Conservation (phyloP, 176 grass and related monocot species). For the Phyllostachys edulis region DNA sequence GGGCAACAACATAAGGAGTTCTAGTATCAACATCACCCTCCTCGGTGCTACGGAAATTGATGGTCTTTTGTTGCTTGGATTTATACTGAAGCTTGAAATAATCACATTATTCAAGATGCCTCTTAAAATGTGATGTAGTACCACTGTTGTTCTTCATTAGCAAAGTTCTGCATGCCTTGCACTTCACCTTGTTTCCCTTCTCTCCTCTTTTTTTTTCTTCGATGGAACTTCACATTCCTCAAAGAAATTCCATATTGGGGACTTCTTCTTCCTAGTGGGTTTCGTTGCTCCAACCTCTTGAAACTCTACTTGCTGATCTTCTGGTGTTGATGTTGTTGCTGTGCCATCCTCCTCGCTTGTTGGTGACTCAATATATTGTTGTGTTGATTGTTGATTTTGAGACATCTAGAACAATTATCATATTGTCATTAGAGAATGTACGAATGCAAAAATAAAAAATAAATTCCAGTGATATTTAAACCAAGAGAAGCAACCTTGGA, state of each 20-base stretch:
- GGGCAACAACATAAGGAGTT: not conserved
- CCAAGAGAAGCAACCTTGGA: too few relatives aligned
- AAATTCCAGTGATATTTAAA: too few relatives aligned
- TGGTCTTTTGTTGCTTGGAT: not conserved
- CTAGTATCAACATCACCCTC: not conserved
- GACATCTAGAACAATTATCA: too few relatives aligned
- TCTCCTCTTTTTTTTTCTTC: not conserved
- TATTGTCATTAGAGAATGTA: too few relatives aligned
- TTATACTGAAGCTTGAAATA: not conserved
- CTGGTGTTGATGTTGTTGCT: fast-evolving
- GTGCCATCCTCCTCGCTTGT: too few relatives aligned
- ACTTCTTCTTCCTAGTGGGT: not conserved
- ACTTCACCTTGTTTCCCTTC: not conserved
- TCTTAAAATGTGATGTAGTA: not conserved
- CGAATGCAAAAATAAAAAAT: too few relatives aligned
- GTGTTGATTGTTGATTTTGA: too few relatives aligned
- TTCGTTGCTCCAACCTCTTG: not conserved
- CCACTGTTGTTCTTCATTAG: not conserved
- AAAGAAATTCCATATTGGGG: not conserved
- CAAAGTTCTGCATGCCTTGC: not conserved
- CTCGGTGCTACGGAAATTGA: not conserved
- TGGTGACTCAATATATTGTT: too few relatives aligned
- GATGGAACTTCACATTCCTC: not conserved
- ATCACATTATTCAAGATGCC: not conserved
- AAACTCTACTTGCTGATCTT: too few relatives aligned